phyloP scores from a whole-genome alignment of 495 filamentous ascomycete genomes.

The Neurospora tetrasperma region DNA sequence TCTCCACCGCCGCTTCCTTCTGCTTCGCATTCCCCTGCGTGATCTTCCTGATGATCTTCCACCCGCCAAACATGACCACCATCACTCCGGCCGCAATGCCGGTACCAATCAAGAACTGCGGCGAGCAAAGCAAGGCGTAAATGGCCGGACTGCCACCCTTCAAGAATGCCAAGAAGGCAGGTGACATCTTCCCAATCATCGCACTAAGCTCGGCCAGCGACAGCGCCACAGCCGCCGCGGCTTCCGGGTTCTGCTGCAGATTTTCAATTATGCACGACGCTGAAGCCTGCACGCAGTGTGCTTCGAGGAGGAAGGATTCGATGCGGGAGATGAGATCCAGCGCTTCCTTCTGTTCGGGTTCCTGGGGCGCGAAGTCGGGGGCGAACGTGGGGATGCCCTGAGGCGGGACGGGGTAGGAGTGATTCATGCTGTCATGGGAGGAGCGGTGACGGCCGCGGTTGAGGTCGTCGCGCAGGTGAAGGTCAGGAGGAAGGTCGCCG shows the following conservation, averaged over 20 bases:
- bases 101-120: conserved; percentile 88
- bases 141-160: conserved; percentile 74
- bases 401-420: neutral
- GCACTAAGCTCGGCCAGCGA: conserved; percentile 85
- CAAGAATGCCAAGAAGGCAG: conserved; percentile 59
- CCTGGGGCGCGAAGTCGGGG: conserved; percentile 26
- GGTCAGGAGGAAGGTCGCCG: conserved; percentile 53
- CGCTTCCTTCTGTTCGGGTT: conserved; percentile 40
- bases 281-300: conserved; percentile 78
- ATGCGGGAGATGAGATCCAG: conserved; percentile 55
- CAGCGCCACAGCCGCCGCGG: conserved; percentile 87
- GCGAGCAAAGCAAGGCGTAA: conserved; percentile 76
- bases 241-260: conserved; percentile 83
- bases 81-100: conserved; percentile 83
- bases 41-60: conserved; percentile 91
- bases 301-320: conserved; percentile 67
- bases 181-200: conserved; percentile 73
- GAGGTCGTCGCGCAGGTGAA: conserved; percentile 31
- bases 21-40: conserved; percentile 31
- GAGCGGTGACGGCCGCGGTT: conserved; percentile 23
- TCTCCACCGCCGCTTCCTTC: conserved; percentile 45
- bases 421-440: neutral
- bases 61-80: conserved; percentile 88
- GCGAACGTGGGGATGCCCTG: neutral
- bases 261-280: conserved; percentile 74